Conservation (phyloP, 495 filamentous ascomycete genomes). For the Hypoxylon fuscum region DNA sequence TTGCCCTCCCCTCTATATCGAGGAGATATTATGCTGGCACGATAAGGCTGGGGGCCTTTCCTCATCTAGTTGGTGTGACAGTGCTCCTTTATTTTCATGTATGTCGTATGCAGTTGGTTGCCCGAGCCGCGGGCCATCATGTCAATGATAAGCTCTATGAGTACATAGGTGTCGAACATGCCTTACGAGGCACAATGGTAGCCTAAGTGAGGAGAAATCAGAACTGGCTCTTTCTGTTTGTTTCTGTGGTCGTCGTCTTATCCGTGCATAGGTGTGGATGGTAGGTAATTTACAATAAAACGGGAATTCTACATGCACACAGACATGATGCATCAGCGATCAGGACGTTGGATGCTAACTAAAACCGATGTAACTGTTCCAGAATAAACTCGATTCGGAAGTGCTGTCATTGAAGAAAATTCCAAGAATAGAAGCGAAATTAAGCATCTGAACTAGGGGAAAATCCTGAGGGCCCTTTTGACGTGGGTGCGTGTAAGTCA, state of each 20-base stretch:
- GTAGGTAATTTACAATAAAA: too few relatives aligned
- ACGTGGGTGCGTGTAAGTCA: conserved; percentile 15
- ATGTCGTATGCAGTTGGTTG: conserved; percentile 7
- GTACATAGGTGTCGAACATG: background rate
- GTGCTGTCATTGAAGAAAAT: conserved; percentile 9
- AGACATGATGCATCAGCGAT: conserved; percentile 10
- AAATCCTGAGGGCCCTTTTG: conserved; percentile 30
- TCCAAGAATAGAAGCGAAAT: conserved; percentile 41
- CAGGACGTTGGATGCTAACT: conserved; percentile 12
- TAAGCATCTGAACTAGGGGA: conserved; percentile 18
- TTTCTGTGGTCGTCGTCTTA: background rate
- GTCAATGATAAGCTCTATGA: background rate
- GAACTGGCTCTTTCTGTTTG: background rate
- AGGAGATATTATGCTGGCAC: conserved; percentile 11
- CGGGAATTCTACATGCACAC: background rate
- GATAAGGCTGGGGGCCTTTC: conserved; percentile 28
- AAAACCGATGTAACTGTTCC: conserved; percentile 36
- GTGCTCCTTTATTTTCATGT: conserved; percentile 3
- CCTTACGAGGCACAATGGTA: conserved; percentile 5
- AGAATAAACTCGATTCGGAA: conserved; percentile 29
- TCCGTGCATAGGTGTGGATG: too few relatives aligned
- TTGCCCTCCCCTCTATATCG: conserved; percentile 1
- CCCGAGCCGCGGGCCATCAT: conserved; percentile 3
- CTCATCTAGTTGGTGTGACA: conserved; percentile 25
- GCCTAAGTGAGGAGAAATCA: background rate